These are phyloP conservation scores for Claviceps sp. DNA, from an alignment of 2,329 filamentous ascomycete genomes.

Conservation along the genomic window DNA sequence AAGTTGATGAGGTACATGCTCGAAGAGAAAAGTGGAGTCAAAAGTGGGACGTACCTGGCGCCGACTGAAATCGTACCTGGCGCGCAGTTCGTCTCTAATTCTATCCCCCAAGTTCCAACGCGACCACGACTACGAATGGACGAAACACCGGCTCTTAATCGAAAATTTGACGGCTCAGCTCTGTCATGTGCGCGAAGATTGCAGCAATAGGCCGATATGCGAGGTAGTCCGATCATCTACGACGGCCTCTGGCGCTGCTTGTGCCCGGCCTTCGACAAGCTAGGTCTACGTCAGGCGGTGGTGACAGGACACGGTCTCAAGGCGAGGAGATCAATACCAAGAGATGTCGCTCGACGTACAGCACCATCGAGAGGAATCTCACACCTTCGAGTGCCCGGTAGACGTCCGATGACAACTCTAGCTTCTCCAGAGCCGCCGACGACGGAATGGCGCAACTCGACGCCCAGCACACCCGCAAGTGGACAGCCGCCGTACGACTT, in stretches of 20 bases:
- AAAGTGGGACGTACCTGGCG: too few species aligned
- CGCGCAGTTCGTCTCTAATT: too few species aligned
- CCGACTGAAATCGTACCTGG: too few species aligned
- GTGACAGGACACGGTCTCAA: neutral
- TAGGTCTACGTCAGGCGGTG: constrained; percentile 21
- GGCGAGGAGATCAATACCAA: neutral
- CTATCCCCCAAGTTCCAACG: too few species aligned
- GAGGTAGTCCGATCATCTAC: constrained; percentile 21
- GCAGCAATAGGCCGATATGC: constrained; percentile 12
- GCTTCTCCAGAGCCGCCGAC: neutral
- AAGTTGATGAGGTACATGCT: too few species aligned
- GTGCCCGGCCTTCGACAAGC: constrained; percentile 40
- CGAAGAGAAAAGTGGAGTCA: too few species aligned
- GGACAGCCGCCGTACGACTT: constrained; percentile 4
- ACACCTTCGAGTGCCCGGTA: neutral
- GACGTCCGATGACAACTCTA: neutral
- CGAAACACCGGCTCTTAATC: too few species aligned
- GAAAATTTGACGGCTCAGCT: too few species aligned
- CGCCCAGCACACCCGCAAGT: neutral
- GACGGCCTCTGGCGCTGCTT: constrained; percentile 54
- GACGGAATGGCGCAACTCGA: neutral
- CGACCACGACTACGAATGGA: too few species aligned
- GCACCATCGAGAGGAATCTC: neutral
- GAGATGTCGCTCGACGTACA: constrained; percentile 1
- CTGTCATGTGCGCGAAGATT: neutral